Conservation (phyloP, 1,284 basidiomycete genomes). For the Moesziomyces aphidis region DNA sequence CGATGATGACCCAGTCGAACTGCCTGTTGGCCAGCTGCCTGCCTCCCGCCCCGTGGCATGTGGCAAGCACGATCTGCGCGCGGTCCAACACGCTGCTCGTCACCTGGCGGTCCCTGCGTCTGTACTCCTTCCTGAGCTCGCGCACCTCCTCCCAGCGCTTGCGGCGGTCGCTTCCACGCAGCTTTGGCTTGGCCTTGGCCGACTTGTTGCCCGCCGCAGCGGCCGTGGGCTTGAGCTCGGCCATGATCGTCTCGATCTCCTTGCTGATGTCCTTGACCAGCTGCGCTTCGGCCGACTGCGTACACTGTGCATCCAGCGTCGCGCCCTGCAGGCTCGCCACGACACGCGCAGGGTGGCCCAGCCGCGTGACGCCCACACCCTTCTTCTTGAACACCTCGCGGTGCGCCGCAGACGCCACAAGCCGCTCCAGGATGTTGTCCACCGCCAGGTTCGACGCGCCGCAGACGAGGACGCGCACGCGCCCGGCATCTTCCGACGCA, state of each 20-base stretch:
- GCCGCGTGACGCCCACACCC: constrained; percentile 47
- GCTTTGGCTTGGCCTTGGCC: constrained; percentile 68
- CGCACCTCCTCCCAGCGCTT: constrained; percentile 92
- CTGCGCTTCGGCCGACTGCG: constrained; percentile 62
- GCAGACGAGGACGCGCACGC: constrained; percentile 80
- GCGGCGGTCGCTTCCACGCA: constrained; percentile 81
- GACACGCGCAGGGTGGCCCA: constrained; percentile 83
- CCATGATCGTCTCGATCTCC: constrained; percentile 46
- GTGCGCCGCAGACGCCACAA: constrained; percentile 39
- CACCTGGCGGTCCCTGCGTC: constrained; percentile 85
- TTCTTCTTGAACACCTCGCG: constrained; percentile 47
- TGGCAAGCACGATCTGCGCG: constrained; percentile 87
- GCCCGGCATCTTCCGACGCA: constrained; percentile 13
- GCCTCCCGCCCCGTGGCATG: constrained; percentile 79
- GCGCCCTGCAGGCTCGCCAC: constrained; percentile 80
- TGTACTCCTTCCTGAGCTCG: constrained; percentile 90
- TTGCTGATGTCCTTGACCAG: constrained; percentile 57
- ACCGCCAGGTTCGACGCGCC: constrained; percentile 92
- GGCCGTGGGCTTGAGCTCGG: constrained; percentile 35
- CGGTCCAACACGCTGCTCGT: constrained; percentile 81
- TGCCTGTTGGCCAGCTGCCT: constrained; percentile 38
- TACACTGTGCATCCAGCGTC: constrained; percentile 89
- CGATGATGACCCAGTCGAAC: constrained; percentile 93
- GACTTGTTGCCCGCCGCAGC: constrained; percentile 62
- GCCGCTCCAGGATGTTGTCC: constrained; percentile 69